Base-by-base conservation (phyloP, 2,329 filamentous ascomycete genomes). In the Ophiostoma perfectum region DNA sequence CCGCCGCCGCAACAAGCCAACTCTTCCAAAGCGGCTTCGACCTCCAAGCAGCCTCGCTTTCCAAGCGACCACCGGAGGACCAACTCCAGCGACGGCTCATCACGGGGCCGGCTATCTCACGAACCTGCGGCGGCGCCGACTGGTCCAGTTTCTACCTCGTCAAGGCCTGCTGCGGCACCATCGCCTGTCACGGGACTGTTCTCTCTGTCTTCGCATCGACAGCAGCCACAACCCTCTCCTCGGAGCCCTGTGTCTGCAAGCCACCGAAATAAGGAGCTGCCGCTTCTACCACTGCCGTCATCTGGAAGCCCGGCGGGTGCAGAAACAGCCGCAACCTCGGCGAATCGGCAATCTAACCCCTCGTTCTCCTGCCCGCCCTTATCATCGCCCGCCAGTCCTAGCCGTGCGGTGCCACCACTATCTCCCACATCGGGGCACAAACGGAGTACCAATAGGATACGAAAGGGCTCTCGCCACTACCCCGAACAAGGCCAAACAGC, bases 81-180 rank as follows among this genome's bases (percentile, higher is more conserved):
- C 45, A 65, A 65, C 16, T 70, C 71, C 39, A 69, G 58, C 67
- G 66, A 70, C 66, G 71, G 68, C 63, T 58, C 27, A 27, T 27
- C 52, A 42, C 65, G 27, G 63, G 67, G 64, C 49, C 36, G 55
- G 27, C 55, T 38, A 2, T 60, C 55, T 14, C 9, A 18, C 55
- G 27, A 60, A 60, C 27, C 9, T 60, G 55, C 55, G 38, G 36
- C 55, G 27, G 12, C 55, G 27, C 49, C 55, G 27, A 60, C 55
- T 14, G 27, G 11, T 1, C 27, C 55, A 9, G 27, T 60, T 5
- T 18, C 49, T 52, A n/a, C n/a, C 49, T 52, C 49, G 49, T 52
- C 49, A 7, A n/a, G 16, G 16, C 18, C 49, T 9, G 36, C 55
- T 38, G 55, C 42, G 6, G 11, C 55, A 60, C 12, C 55, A 39